Evolutionary conservation across 176 grass and related monocot species (phyloP), one percentile per base, ranked within the genome.

Genomic region (Panicum miliaceum): DNA sequence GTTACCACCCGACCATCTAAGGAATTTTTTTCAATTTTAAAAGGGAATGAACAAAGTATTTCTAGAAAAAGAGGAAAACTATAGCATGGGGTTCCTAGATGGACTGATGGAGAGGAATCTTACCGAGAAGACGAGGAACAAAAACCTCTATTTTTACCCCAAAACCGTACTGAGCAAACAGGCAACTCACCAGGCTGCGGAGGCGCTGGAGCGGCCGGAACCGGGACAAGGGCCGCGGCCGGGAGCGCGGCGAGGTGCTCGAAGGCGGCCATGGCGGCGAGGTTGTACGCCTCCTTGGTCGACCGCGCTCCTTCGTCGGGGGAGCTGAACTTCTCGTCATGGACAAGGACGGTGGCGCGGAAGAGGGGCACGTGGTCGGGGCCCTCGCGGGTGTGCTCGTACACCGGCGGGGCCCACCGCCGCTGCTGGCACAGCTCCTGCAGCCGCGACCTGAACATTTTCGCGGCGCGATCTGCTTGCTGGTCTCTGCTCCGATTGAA

Each of bases 351-450:
- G 16, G 86, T 88, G 79, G 92, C 88, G 78, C 18, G 56, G 89
- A 91, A 93, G 37, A 77, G 66, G 43, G 82, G 84, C 8, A 36
- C 3, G 59, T 91, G 95, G 52, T 23, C 45, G 15, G 56, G 81
- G 25, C 89, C 95, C 18, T 72, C 82, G 35, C 56, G 45, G 20
- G 32, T 59, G 66, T 41, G 42, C n/a, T 76, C 26, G 90, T 91
- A 97, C 65, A 76, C 15, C 75, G 95, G 95, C 56, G 78, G 73
- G 64, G 29, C 51, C 92, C 92, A 97, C 47, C 75, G 92, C 82
- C 68, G 88, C 82, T 74, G 80, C 14, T 93, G 89, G 90, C 95
- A 97, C 43, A 97, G 82, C 70, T 93, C 84, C 38, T 94, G 90
- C 37, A 97, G 71, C 27, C 22, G 76, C 48, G 70, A 57, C 86